These are phyloP conservation scores for Pseudogymnoascus sp. DNA, from an alignment of 2,329 filamentous ascomycete genomes.

Conservation along the genomic window DNA sequence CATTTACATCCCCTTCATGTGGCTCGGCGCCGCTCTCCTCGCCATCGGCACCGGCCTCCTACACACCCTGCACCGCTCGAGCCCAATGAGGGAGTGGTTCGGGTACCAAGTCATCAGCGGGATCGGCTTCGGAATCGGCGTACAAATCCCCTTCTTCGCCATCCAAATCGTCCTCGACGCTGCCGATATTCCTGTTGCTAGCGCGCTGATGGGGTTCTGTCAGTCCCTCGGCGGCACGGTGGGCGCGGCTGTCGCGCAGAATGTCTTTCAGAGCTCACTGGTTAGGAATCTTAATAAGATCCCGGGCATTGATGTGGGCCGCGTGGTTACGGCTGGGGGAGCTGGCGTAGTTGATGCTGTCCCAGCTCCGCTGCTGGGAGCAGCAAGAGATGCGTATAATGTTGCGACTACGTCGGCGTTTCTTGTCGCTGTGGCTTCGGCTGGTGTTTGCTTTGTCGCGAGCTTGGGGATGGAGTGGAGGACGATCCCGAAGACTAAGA, in stretches of 20 bases:
- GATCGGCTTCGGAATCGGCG: slow-evolving; percentile 13
- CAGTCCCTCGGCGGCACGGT: slow-evolving; percentile 58
- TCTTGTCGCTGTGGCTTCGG: neutral
- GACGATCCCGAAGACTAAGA: neutral
- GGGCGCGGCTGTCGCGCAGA: slow-evolving; percentile 55
- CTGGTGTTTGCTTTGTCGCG: neutral
- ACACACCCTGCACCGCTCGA: slow-evolving; percentile 29
- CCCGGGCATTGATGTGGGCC: neutral
- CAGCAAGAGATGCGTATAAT: neutral
- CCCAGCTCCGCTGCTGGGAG: neutral
- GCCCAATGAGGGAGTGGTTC: slow-evolving; percentile 29
- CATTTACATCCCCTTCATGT: slow-evolving; percentile 23
- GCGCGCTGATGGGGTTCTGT: slow-evolving; percentile 49
- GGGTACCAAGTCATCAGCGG: slow-evolving; percentile 18
- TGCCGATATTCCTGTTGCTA: slow-evolving; percentile 41
- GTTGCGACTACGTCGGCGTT: neutral
- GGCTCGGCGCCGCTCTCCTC: slow-evolving; percentile 18
- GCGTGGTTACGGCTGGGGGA: neutral
- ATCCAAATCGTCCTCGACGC: slow-evolving; percentile 44
- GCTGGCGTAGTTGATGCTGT: neutral
- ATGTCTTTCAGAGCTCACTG: slow-evolving; percentile 40
- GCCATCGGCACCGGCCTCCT: slow-evolving; percentile 33
- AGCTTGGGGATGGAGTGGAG: neutral
- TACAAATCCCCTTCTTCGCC: slow-evolving; percentile 19
- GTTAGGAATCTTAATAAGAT: neutral